Evolutionary conservation across 2,329 filamentous ascomycete species (phyloP).

Genomic region (Fusarium equiseti): DNA sequence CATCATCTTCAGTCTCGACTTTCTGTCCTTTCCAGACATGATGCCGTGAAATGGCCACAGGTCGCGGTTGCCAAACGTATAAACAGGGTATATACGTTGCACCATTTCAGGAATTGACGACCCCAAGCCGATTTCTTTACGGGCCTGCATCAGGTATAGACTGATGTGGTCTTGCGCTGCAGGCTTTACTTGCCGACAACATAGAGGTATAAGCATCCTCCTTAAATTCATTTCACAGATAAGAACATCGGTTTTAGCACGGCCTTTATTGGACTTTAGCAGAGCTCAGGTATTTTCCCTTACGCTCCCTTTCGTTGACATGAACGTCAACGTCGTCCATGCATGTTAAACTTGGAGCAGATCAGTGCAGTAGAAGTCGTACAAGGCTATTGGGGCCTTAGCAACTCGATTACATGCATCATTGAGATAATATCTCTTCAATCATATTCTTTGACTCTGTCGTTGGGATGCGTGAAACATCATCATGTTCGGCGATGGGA

Average conservation of each 20-base stretch:
- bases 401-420: neutral
- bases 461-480: neutral
- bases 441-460: neutral
- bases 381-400: neutral
- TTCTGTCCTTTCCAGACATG: neutral
- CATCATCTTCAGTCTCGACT: neutral
- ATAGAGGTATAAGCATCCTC: neutral
- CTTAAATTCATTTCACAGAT: too few relatives aligned
- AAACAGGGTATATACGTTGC: neutral
- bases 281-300: neutral
- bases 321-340: neutral
- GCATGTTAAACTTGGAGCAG: neutral
- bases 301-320: neutral
- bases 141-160: neutral
- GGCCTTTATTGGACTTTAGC: neutral
- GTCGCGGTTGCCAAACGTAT: neutral
- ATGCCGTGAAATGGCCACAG: constrained; percentile 4
- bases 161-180: neutral
- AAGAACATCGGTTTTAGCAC: accelerated
- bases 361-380: neutral
- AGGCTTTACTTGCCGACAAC: neutral
- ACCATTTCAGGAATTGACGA: neutral
- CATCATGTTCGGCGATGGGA: neutral
- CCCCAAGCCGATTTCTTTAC: neutral
- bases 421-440: neutral